Percentiles rank a stretch among this genome's conserved stretches.
phyloP scores from a whole-genome alignment of 768 basidiomycete species.

The Phlegmacium glaucopus region DNA sequence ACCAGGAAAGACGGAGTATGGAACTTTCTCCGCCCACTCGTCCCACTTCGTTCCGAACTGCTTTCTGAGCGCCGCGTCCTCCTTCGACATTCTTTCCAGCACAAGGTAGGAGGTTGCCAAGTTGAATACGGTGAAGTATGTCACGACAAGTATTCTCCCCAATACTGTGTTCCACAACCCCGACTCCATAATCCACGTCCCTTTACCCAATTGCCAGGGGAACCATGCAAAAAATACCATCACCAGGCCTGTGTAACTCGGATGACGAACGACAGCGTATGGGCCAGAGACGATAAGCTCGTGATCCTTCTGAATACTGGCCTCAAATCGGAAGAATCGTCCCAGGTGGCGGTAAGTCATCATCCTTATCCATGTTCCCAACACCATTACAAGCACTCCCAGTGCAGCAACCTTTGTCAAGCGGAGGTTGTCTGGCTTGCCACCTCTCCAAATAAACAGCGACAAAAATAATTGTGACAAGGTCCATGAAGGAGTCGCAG shows the following conservation, averaged over 20 bases:
- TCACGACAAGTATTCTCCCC: conserved; percentile 22
- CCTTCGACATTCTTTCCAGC: conserved; percentile 33
- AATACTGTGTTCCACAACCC: conserved; percentile 23
- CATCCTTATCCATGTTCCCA: conserved; percentile 7
- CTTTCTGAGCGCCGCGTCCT: conserved; percentile 37
- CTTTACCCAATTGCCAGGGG: conserved; percentile 9
- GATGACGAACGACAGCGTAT: conserved; percentile 43
- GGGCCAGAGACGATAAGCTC: conserved; percentile 40
- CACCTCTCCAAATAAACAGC: conserved; percentile 3
- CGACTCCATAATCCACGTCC: conserved; percentile 16
- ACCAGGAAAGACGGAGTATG: conserved; percentile 44
- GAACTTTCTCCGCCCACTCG: conserved; percentile 40
- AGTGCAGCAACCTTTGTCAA: background rate
- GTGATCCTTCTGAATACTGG: conserved; percentile 37
- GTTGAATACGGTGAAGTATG: conserved; percentile 23
- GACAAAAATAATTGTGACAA: conserved; percentile 5
- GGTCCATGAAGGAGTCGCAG: conserved; percentile 1
- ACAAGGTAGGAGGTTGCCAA: conserved; percentile 17
- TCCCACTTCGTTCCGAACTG: conserved; percentile 40
- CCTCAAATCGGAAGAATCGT: conserved; percentile 16
- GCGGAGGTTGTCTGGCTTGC: conserved; percentile 2
- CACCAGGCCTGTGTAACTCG: conserved; percentile 37
- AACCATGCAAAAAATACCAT: conserved; percentile 11
- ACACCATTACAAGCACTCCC: conserved; percentile 8
- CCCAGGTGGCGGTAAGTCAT: conserved; percentile 12